Evolutionary conservation across 768 basidiomycete species (phyloP).

Genomic region (Gloeostereum incarnatum): DNA sequence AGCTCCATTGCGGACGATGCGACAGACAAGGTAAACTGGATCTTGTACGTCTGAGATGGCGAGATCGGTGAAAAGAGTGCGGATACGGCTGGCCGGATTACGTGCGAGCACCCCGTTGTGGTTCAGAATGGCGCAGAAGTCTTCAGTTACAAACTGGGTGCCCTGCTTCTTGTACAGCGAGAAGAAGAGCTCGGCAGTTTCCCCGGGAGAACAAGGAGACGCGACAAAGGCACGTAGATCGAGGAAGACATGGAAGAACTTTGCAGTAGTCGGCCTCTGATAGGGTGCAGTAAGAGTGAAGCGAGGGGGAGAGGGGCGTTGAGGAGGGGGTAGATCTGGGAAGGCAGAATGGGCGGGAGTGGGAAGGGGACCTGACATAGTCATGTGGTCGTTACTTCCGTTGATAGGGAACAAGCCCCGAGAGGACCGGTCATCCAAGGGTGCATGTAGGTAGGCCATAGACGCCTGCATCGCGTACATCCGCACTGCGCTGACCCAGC

Average conservation of each 20-base stretch:
- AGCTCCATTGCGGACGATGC: conserved; percentile 81
- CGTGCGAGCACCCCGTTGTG: conserved; percentile 86
- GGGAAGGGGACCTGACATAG: conserved; percentile 32
- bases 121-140: conserved; percentile 83
- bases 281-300: conserved; percentile 21
- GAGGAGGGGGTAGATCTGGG: conserved; percentile 35
- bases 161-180: conserved; percentile 84
- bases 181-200: conserved; percentile 90
- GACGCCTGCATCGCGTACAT: conserved; percentile 90
- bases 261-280: conserved; percentile 35
- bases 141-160: conserved; percentile 85
- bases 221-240: conserved; percentile 92
- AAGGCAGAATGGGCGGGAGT: conserved; percentile 67
- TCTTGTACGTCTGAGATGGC: conserved; percentile 79
- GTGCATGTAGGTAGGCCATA: conserved; percentile 66
- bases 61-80: conserved; percentile 88
- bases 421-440: conserved; percentile 30
- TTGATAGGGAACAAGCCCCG: conserved; percentile 25
- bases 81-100: conserved; percentile 65
- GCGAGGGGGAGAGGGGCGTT: conserved; percentile 25
- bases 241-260: conserved; percentile 86
- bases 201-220: conserved; percentile 81
- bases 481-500: conserved; percentile 82
- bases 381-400: conserved; percentile 32
- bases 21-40: conserved; percentile 82